Base-by-base conservation (phyloP, 1,284 basidiomycete species). In the Rhodotorula sp. region DNA sequence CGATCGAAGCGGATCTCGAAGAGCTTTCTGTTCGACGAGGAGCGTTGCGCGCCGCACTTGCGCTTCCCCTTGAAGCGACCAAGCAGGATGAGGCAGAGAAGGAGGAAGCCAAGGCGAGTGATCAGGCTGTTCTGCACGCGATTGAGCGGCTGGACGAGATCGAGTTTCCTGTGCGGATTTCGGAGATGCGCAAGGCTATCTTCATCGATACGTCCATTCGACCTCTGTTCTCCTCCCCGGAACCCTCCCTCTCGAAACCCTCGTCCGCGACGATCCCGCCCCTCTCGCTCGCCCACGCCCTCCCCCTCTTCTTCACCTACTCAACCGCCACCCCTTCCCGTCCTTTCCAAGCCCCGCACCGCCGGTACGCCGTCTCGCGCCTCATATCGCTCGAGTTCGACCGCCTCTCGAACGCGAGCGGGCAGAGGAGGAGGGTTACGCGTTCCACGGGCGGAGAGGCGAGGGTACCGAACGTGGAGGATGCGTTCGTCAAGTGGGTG, bases 271-370 rank as follows among this genome's bases (percentile, higher is more conserved):
- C 44, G 1, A 4, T 22, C n/a, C 31, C 20, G 10, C 30, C 51
- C 15, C 47, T 65, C n/a, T 5, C 47, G 5, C 59, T 72, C 20
- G 7, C 37, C 4, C 26, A 47, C 46, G 68, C 67, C 2, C 59
- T 74, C 10, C 64, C 66, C 4, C 56, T 72, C 51, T 37, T 75
- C 55, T 73, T 73, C 59, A 71, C 67, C 46, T 75, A 69, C 69
- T 48, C 67, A 5, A 69, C 69, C 40, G 40, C 40, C 4, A 67
- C 66, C 1, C 52, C 68, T 0, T 64, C 65, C 9, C 71, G 73
- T 1, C 26, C 57, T 0, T 47, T 58, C 5, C 55, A 37, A 11
- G 67, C 64, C 1, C 31, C 48, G 1, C 71, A 75, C 34, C 62
- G 73, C 5, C 61, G 65, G 0, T 69, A 64, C 57, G 62, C 63